Evolutionary conservation across 2,329 filamentous ascomycete genomes (phyloP), one percentile per base, ranked within the genome.

Genomic region (Clarireedia homoeocarpa): DNA sequence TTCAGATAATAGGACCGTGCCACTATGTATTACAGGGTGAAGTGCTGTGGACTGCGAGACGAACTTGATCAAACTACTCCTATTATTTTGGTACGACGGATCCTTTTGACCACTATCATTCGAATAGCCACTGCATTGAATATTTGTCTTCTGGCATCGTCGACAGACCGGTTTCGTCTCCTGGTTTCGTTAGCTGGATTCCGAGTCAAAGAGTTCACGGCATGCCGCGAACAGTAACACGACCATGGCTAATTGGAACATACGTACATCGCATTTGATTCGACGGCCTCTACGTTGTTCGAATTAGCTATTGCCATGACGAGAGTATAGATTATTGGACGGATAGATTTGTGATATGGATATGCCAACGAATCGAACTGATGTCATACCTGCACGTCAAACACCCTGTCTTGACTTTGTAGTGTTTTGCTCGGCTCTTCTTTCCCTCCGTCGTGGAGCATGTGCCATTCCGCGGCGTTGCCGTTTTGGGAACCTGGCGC

Each of bases 111-210:
- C 5, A 24, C 24, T 15, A 6, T 17, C 14, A 20, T 15, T 26
- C 38, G 53, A 44, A 51, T 63, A 64, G 2, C 62, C 62, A 15
- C 58, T 58, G 40, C 61, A 64, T 46, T 55, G 42, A 4, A 59
- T 49, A 5, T 58, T 59, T 12, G 59, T 56, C 17, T 53, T 59
- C 9, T 20, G 42, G 36, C 63, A 65, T 27, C 57, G 49, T 15
- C 24, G 42, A 48, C 63, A 65, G 14, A 27, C 36, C 15, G 63
- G 63, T 27, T 60, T 59, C n/a, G 49, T 45, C 54, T 65, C 63
- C 51, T 53, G n/a, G 26, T 42, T 53, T 40, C n/a, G 34, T 53
- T 9, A 53, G 48, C 7, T 24, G 30, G 10, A 34, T 34, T 34
- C 9, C 9, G 12, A 34, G 4, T 12, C 30, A 12, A 34, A 4